Percentiles rank a stretch among this genome's conserved stretches.
phyloP scores from a whole-genome alignment of 441 rosid genomes.

The Populus trichocarpa region DNA sequence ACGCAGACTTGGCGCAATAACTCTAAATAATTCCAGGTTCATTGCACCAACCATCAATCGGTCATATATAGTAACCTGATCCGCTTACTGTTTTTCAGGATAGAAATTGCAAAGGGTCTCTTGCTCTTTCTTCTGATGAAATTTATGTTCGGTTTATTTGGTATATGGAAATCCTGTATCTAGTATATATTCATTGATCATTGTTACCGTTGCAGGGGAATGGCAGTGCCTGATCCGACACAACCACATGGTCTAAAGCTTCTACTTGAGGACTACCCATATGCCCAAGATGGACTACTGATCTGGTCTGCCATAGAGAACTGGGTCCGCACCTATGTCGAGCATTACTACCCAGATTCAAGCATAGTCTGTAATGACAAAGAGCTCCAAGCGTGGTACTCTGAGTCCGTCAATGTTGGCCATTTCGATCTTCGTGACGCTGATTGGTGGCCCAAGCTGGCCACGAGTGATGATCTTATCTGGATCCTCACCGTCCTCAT shows the following conservation, averaged over 20 bases:
- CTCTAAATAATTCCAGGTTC: too few species aligned
- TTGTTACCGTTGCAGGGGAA: conserved; percentile 52
- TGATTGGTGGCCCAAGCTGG: conserved; percentile 87
- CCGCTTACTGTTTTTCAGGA: not conserved
- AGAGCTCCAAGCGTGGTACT: conserved; percentile 86
- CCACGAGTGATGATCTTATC: conserved; percentile 46
- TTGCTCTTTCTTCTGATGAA: not conserved
- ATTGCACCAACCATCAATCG: too few species aligned
- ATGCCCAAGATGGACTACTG: conserved; percentile 82
- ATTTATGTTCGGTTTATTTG: conserved; percentile 6
- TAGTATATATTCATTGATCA: conserved; percentile 8
- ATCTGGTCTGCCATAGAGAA: conserved; percentile 79
- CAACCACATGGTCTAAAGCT: conserved; percentile 86
- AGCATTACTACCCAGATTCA: conserved; percentile 61
- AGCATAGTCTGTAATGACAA: conserved; percentile 47
- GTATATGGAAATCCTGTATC: not conserved
- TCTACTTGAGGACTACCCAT: conserved; percentile 84
- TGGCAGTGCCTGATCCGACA: conserved; percentile 81
- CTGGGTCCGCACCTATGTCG: conserved; percentile 83
- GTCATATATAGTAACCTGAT: not conserved
- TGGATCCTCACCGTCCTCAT: conserved; percentile 64
- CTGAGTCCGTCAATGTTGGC: conserved; percentile 74
- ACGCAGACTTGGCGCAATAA: not conserved
- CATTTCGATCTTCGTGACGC: conserved; percentile 71
- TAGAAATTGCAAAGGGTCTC: not conserved